Base-by-base conservation (phyloP, 2,329 filamentous ascomycete genomes). In the Alternaria longipes region DNA sequence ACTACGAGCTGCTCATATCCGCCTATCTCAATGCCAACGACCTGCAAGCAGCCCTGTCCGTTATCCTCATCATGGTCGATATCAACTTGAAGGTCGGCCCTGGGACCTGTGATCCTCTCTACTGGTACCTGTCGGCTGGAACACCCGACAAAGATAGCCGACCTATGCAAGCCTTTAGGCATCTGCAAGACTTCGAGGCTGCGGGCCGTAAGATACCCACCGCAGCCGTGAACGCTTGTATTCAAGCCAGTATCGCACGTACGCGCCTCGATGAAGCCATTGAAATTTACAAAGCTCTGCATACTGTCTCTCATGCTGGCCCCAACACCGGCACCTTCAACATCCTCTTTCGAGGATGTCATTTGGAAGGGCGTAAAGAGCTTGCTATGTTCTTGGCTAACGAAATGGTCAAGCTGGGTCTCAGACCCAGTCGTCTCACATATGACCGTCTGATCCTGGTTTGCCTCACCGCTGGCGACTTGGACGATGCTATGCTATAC, bases 1-100 rank as follows among this genome's bases (percentile, higher is more conserved):
- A 97, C 74, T 97, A 95, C 78, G 93, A 96, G 76, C 85, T 90
- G 28, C 84, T 97, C 28, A 82, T 94, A 7, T 88, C 92, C 59
- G 86, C 90, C 4, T 92, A 96, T 72, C 82, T 88, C 11, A 77
- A 78, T 16, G 80, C 82, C 4, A 82, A 84, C 2, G 88, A 95
- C 65, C 72, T 94, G 8, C 79, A 81, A 24, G 87, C 88, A 26
- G 90, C 91, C 0, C 83, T 97, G 36, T 85, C 87, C 41, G 84
- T 91, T 1, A 82, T 97, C 16, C 87, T 87, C 66, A 89, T 93
- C 73, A 95, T 97, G 90, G 80, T 86, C 22, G 84, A 86, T 60
- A 86, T 88, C 18, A 87, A 88, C 5, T 74, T 90, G 5, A 75
- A 84, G 40, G 83, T 88, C 3, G 85, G 87, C 34, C 74, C 83